These are phyloP conservation scores for Fraxinus latifolia DNA, from an alignment of 305 asterid genomes.

Conservation along the genomic window DNA sequence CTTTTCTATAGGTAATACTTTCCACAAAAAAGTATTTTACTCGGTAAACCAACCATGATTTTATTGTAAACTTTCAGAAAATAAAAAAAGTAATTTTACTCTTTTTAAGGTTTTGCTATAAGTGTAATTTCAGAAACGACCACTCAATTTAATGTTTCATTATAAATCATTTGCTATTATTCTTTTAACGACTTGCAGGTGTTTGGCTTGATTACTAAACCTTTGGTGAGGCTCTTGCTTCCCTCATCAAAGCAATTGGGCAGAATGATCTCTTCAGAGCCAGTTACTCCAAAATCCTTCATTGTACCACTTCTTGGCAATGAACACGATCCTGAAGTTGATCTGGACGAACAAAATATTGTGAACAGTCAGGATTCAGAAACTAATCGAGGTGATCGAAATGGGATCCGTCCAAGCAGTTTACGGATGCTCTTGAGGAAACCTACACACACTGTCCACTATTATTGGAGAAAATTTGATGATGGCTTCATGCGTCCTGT, in stretches of 20 bases:
- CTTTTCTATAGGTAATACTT: neutral
- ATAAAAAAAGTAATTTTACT: neutral
- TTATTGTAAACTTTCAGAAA: neutral
- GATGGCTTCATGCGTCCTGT: constrained; percentile 66
- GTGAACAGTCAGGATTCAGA: constrained; percentile 20
- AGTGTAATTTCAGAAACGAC: neutral
- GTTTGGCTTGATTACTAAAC: constrained; percentile 71
- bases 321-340: constrained; percentile 44
- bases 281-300: constrained; percentile 49
- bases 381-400: constrained; percentile 16
- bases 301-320: constrained; percentile 46
- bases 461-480: constrained; percentile 66
- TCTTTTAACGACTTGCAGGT: constrained; percentile 36
- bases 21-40: neutral
- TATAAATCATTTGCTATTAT: neutral
- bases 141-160: neutral
- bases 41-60: neutral
- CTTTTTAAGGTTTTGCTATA: neutral
- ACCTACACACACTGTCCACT: constrained; percentile 62
- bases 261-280: constrained; percentile 42
- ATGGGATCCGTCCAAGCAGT: constrained; percentile 39
- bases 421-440: constrained; percentile 44
- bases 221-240: constrained; percentile 60
- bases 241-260: constrained; percentile 40
- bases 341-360: constrained; percentile 25